phyloP scores from a whole-genome alignment of 768 basidiomycete species.

The Cantharellus anzutake region DNA sequence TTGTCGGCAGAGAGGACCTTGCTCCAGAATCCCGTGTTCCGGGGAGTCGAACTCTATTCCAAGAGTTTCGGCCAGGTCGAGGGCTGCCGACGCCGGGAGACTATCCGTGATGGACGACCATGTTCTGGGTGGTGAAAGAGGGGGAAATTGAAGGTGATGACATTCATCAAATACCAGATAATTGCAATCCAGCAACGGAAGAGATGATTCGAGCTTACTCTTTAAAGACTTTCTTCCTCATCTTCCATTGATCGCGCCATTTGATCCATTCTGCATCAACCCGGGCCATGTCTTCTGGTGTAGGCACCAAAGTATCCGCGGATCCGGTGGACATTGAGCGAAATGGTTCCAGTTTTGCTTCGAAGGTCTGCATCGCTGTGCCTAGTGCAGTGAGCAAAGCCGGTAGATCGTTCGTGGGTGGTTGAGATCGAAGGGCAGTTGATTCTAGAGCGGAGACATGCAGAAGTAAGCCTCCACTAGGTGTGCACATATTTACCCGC shows the following conservation, averaged over 20 bases:
- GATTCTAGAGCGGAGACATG: constrained; percentile 30
- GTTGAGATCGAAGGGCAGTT: constrained; percentile 36
- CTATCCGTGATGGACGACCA: constrained; percentile 55
- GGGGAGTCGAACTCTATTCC: constrained; percentile 62
- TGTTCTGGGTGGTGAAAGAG: constrained; percentile 28
- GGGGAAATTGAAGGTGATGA: neutral
- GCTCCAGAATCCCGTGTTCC: constrained; percentile 51
- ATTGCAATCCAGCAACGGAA: neutral
- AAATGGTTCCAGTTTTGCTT: constrained; percentile 38
- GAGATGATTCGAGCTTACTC: constrained; percentile 28
- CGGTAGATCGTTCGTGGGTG: constrained; percentile 51
- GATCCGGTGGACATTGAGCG: constrained; percentile 28
- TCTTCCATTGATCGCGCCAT: constrained; percentile 70
- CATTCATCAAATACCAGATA: neutral
- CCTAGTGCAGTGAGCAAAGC: constrained; percentile 16
- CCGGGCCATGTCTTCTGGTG: constrained; percentile 45
- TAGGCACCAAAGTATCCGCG: constrained; percentile 31
- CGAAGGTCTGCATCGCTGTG: constrained; percentile 30
- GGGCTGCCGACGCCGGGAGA: constrained; percentile 43
- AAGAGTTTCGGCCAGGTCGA: constrained; percentile 51
- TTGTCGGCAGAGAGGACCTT: constrained; percentile 32
- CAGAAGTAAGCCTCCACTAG: neutral
- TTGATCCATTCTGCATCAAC: constrained; percentile 57
- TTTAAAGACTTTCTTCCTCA: constrained; percentile 55
- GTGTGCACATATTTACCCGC: constrained; percentile 8